Evolutionary conservation across 805 yeast species (phyloP), one percentile per base, ranked within the genome.

Genomic region (Myxozyma sirexii): DNA sequence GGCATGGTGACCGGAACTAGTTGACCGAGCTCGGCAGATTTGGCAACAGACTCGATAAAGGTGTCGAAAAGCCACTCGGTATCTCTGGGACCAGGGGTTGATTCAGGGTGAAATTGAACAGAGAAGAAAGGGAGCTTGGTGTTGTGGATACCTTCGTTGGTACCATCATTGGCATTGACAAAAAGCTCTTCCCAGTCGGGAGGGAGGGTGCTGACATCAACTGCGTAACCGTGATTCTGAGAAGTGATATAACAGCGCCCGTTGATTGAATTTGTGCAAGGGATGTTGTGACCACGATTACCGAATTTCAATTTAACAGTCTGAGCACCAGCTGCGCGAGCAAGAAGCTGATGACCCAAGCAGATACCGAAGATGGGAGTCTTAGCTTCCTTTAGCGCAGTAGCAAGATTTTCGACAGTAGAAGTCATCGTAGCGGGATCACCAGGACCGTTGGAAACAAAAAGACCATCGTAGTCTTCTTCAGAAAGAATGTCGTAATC

Each of bases 61-160:
- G 89, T 91, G 72, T 94, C 99, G 70, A 94, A 94, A 74, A 94
- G 80, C 76, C 92, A 94, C 78, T 94, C 99, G 54, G 99, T 94
- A 75, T 94, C 99, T 75, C 97, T 85, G 74, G 99, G 99, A 75
- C 99, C 99, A 49, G 99, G 98, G 51, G 97, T 90, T 24, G 97
- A 90, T 80, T 94, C 99, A 26, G 99, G 99, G 75, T 94, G 99
- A 82, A 94, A 93, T 80, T 94, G 99, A 50, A 94, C 98, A 15
- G 99, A 94, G 82, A 94, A 94, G 74, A 81, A 87, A 41, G 99
- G 99, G 75, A 87, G 81, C 66, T 84, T 80, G 44, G 86, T 82
- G 77, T 93, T 90, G 80, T 90, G 93, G 65, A 94, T 90, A 85
- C 99, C 99, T 81, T 94, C 99, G 76, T 94, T 94, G 39, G 98